Evolutionary conservation across 108 stramenopile genomes (phyloP), one percentile per base, ranked within the genome.

Genomic region (Nitzschia inconspicua): DNA sequence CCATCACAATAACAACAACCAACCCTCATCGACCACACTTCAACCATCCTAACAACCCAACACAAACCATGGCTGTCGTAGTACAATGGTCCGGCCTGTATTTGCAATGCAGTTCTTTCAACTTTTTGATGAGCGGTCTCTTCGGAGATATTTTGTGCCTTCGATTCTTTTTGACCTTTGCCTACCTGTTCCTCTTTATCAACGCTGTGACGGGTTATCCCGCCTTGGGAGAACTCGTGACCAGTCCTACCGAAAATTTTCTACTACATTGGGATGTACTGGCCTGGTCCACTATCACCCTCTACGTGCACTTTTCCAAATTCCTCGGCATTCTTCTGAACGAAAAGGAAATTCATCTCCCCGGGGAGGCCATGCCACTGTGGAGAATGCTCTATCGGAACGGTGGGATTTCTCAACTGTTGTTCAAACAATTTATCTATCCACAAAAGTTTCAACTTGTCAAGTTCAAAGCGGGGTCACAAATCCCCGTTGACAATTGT

Each of bases 361-460:
- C 25, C 10, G 69, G 63, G 2, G 63, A 72, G 11, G 63, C 64
- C 26, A 57, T 42, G 5, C 63, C 71, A 1, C 37, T 73, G 27
- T 73, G 72, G 72, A 29, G 72, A 14, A 36, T 73, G 34, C 59
- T 73, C 23, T 73, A 73, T 43, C 55, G 72, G 39, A 60, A 54
- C 3, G 65, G 65, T 40, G 72, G 72, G 5, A 14, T 73, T 5
- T 66, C 65, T 6, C 16, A 57, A 23, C 44, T 32, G 30, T 14
- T 66, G 3, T 73, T 72, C 37, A 27, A 65, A 6, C 20, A 43
- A 5, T 43, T 63, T 39, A 31, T 72, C 13, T 55, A n/a, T n/a
- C n/a, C 49, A 7, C n/a, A 43, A 3, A 27, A 70, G 53, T 26
- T 64, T 30, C 26, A 65, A 24, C 47, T 65, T 13, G 56, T 72